phyloP scores from a whole-genome alignment of 1,139 yeast genomes.

The Eremothecium sinecaudum region DNA sequence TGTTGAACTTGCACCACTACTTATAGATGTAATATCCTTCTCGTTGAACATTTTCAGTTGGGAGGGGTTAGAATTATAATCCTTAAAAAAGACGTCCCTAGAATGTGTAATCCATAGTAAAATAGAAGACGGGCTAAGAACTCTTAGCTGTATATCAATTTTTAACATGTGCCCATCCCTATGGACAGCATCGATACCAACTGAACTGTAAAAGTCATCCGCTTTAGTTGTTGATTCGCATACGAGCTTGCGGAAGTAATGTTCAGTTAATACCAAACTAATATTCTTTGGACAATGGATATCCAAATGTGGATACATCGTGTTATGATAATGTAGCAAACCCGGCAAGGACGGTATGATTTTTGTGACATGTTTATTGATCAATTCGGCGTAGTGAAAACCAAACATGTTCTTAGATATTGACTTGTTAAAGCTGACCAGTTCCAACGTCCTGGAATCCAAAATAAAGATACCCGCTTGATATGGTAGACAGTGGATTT shows the following conservation, averaged over 20 bases:
- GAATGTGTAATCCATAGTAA: slow-evolving; percentile 88
- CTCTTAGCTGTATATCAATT: slow-evolving; percentile 75
- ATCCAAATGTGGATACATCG: slow-evolving; percentile 35
- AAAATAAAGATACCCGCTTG: slow-evolving; percentile 80
- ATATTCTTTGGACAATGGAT: slow-evolving; percentile 25
- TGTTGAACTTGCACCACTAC: slow-evolving; percentile 25
- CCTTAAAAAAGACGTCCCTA: slow-evolving; percentile 34
- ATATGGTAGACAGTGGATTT: slow-evolving; percentile 70
- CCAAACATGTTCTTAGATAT: slow-evolving; percentile 77
- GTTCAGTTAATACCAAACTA: slow-evolving; percentile 76
- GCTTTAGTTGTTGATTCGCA: slow-evolving; percentile 19
- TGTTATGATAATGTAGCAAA: slow-evolving; percentile 43
- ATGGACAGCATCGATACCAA: slow-evolving; percentile 60
- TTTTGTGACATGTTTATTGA: slow-evolving; percentile 42
- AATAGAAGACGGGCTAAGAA: slow-evolving; percentile 47
- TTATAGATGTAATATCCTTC: slow-evolving; percentile 28
- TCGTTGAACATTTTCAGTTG: slow-evolving; percentile 33
- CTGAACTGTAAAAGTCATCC: slow-evolving; percentile 45
- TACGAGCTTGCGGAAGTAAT: slow-evolving; percentile 60
- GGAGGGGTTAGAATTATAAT: slow-evolving; percentile 31
- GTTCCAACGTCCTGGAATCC: slow-evolving; percentile 20
- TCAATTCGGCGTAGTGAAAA: slow-evolving; percentile 39
- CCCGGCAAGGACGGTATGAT: slow-evolving; percentile 59
- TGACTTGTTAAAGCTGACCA: slow-evolving; percentile 54
- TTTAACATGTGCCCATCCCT: slow-evolving; percentile 55